A percentile compares a stretch with the other conserved stretches of the same genome.
Conservation (phyloP, 441 rosid species). For the Lepidium campestre region DNA sequence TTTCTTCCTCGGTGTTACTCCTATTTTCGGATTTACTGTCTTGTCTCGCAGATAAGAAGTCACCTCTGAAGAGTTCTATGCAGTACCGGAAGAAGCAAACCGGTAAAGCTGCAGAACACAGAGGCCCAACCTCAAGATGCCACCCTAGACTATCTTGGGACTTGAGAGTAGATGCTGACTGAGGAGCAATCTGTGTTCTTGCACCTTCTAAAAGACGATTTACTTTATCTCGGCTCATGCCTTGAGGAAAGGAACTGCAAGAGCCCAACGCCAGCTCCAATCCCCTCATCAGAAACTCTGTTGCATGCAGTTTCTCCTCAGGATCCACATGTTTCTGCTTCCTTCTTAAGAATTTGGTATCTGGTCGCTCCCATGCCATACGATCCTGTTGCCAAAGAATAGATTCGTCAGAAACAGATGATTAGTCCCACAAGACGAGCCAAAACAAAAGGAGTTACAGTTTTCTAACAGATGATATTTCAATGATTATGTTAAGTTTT, state of each 20-base stretch:
- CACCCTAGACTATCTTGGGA: slow-evolving; percentile 19
- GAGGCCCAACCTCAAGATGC: slow-evolving; percentile 24
- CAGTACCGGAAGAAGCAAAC: slow-evolving; percentile 59
- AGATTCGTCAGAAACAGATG: neutral
- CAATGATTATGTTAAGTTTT: neutral
- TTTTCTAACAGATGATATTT: neutral
- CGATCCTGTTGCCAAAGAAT: slow-evolving; percentile 38
- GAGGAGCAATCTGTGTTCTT: slow-evolving; percentile 31
- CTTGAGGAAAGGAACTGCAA: slow-evolving; percentile 47
- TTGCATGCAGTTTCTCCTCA: slow-evolving; percentile 34
- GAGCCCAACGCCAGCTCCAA: slow-evolving; percentile 56
- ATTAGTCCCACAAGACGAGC: neutral
- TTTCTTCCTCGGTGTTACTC: slow-evolving; percentile 13
- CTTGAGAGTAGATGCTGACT: slow-evolving; percentile 40
- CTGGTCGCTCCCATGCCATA: slow-evolving; percentile 64
- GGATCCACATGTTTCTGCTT: slow-evolving; percentile 29
- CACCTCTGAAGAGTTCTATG: slow-evolving; percentile 47
- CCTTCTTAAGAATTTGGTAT: slow-evolving; percentile 34
- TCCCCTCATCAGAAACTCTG: slow-evolving; percentile 49
- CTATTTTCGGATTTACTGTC: neutral
- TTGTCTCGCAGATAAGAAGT: slow-evolving; percentile 13
- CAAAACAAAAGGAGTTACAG: neutral
- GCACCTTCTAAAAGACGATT: slow-evolving; percentile 23
- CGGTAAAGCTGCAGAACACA: slow-evolving; percentile 40
- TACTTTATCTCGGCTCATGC: slow-evolving; percentile 35